Evolutionary conservation across 2,329 filamentous ascomycete species (phyloP).

Genomic region (Phyllosticta citrichinensis): DNA sequence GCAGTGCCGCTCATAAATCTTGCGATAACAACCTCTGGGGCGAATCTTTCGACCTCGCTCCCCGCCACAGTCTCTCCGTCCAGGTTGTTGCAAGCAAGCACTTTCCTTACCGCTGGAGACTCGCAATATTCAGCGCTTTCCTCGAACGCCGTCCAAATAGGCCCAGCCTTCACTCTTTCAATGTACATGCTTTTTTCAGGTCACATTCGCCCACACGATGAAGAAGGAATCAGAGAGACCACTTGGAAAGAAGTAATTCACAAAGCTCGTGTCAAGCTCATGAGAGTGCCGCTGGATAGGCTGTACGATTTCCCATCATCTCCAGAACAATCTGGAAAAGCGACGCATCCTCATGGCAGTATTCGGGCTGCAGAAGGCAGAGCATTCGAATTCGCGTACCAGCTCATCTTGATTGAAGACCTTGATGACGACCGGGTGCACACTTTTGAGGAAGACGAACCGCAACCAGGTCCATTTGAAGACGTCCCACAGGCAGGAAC

Average conservation of each 20-base stretch:
- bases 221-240: constrained; percentile 51
- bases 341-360: neutral
- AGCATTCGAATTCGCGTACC: constrained; percentile 63
- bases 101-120: constrained; percentile 78
- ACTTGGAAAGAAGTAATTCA: constrained; percentile 97
- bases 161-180: constrained; percentile 75
- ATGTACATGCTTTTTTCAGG: constrained; percentile 92
- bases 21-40: constrained; percentile 87
- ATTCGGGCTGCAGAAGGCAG: constrained; percentile 33
- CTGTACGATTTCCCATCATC: constrained; percentile 36
- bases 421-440: constrained; percentile 62
- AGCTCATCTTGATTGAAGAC: constrained; percentile 75
- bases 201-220: constrained; percentile 50
- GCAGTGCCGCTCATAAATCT: constrained; percentile 86
- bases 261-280: constrained; percentile 75
- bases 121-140: constrained; percentile 64
- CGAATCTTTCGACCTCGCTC: constrained; percentile 69
- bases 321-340: constrained; percentile 12
- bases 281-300: constrained; percentile 54
- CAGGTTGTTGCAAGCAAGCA: constrained; percentile 82
- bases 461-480: constrained; percentile 49
- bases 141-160: constrained; percentile 63
- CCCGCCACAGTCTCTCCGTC: constrained; percentile 82
- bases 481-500: constrained; percentile 54
- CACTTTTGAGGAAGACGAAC: constrained; percentile 50